Base-by-base conservation (phyloP, 176 grass and related monocot genomes). In the Otatea glauca region DNA sequence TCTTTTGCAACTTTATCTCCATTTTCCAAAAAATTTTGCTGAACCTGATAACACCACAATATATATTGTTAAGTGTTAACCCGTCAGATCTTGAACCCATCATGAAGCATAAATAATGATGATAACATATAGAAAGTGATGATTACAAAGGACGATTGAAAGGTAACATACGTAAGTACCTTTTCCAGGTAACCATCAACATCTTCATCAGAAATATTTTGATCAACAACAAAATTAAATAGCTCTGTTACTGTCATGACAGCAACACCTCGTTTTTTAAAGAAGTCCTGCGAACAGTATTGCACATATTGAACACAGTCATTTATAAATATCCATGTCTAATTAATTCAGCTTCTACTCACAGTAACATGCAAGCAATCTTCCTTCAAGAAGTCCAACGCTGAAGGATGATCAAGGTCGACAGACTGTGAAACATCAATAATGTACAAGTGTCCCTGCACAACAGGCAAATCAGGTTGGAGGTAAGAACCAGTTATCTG, bases 361-460 rank as follows among this genome's bases (percentile, higher is more conserved):
- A 99, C 96, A 86, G 92, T 91, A 72, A 99, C 93, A 80, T 99
- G 96, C 86, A 96, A 77, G 56, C 96, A 99, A 92, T 99, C 96
- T 86, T 99, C 93, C 65, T 99, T 99, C 64, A 98, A 81, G 49
- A 99, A 99, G 37, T 96, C 93, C 32, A 99, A 70, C 0, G 93
- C 89, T 88, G 65, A 87, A 84, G 96, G 96, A 55, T 98, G 96
- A 77, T 96, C 96, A 32, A 98, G 91, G 87, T 98, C 96, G 12
- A 98, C 91, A 47, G 93, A 94, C 85, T 98, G 93, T 29, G 96
- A 99, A 78, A 99, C 96, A 88, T 99, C 93, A 89, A 99, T 99
- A 59, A 99, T 92, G 70, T 96, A 99, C 83, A 99, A 77, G 84
- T 99, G 96, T 45, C 96, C 91, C 96, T 98, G 81, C 65, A 88